phyloP scores from a whole-genome alignment of 2,329 filamentous ascomycete genomes.

The Talaromyces sp. region DNA sequence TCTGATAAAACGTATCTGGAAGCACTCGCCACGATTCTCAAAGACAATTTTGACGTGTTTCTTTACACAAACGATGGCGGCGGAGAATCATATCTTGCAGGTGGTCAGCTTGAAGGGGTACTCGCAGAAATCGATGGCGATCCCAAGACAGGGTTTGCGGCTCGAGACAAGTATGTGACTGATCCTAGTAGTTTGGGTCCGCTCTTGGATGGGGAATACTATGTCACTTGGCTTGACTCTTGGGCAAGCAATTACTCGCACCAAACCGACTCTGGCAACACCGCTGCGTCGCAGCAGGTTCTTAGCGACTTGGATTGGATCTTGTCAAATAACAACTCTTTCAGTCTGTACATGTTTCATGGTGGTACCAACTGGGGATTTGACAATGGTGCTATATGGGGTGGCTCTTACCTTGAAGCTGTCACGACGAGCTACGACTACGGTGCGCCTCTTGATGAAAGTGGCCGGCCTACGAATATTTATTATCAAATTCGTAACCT shows the following conservation, averaged over 20 bases:
- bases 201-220: conserved; percentile 46
- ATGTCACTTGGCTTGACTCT: conserved; percentile 40
- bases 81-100: conserved; percentile 36
- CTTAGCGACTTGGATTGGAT: conserved; percentile 33
- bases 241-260: conserved; percentile 40
- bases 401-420: conserved; percentile 29
- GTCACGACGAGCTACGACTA: conserved; percentile 50
- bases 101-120: conserved; percentile 40
- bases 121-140: conserved; percentile 46
- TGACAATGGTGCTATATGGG: conserved; percentile 43
- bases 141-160: neutral
- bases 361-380: conserved; percentile 50
- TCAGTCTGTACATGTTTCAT: conserved; percentile 51
- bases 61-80: conserved; percentile 50
- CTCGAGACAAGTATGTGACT: neutral
- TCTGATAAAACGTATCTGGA: conserved; percentile 41
- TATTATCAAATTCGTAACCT: conserved; percentile 32
- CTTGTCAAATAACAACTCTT: conserved; percentile 35
- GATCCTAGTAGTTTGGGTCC: conserved; percentile 35
- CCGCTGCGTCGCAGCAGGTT: neutral
- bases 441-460: conserved; percentile 47
- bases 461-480: conserved; percentile 41
- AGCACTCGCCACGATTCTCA: conserved; percentile 22
- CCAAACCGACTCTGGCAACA: conserved; percentile 14
- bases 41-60: conserved; percentile 36